These are phyloP conservation scores for Mortierella sp. DNA, from an alignment of 371 early-diverging fungal genomes.

Conservation along the genomic window DNA sequence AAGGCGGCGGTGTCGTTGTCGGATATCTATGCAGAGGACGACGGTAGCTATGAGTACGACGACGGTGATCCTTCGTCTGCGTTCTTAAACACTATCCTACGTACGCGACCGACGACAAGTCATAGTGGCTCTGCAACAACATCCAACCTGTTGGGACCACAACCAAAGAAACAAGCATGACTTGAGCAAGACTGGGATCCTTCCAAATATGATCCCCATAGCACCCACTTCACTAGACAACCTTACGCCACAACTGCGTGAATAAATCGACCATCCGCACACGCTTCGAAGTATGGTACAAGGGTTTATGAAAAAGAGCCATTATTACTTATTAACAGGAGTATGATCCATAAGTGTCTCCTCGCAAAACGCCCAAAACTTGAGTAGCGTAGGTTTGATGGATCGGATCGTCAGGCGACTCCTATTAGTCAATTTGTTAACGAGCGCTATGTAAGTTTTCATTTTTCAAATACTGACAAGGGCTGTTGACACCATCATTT, in stretches of 20 bases:
- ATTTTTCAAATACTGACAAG: background rate
- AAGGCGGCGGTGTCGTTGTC: constrained; percentile 46
- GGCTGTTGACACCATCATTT: background rate
- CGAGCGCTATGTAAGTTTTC: background rate
- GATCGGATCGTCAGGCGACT: constrained; percentile 42
- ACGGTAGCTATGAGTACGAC: background rate
- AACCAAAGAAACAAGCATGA: constrained; percentile 14
- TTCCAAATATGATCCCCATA: background rate
- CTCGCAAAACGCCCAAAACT: constrained; percentile 50
- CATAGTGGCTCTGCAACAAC: background rate
- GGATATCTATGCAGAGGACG: constrained; percentile 38
- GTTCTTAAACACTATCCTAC: constrained; percentile 23
- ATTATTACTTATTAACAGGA: background rate
- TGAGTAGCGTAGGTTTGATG: constrained; percentile 36
- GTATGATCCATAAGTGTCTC: constrained; percentile 32
- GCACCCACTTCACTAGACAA: background rate
- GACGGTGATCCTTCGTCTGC: constrained; percentile 10
- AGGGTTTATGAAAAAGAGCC: background rate
- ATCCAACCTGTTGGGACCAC: background rate
- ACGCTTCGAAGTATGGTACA: background rate
- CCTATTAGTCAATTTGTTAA: background rate
- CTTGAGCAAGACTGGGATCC: background rate
- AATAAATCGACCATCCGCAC: background rate
- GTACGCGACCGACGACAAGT: background rate
- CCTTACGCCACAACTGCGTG: background rate